Base-by-base conservation (phyloP, 2,329 filamentous ascomycete species). In the Tolypocladium inflatum region DNA sequence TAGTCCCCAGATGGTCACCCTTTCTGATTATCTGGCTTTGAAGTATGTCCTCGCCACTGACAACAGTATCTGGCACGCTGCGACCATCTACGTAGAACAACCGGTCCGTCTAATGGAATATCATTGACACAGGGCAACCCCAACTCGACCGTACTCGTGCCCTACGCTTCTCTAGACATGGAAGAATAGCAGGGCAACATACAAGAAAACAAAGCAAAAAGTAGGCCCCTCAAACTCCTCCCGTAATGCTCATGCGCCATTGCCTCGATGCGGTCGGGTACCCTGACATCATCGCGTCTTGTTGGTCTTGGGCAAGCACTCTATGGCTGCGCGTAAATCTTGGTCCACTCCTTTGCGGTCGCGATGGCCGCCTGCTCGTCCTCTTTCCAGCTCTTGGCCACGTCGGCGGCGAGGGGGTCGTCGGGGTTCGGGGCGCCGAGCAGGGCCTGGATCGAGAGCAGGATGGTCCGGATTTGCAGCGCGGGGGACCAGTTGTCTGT, bases 401-500 rank as follows among this genome's bases (percentile, higher is more conserved):
- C 94, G 64, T 99, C 93, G 70, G 96, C 95, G 55, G 94, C 95
- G 48, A 99, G 84, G n/a, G 94, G 95, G 70, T 99, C 94, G 69
- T 99, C 94, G 37, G 95, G 94, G 75, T 99, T 99, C 17, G 94
- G 94, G 7, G 94, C 93, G 51, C 94, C 94, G 17, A 99, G 86
- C 30, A 99, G 83, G 55, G 94, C 94, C 75, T 99, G 95, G 71
- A 99, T 99, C 11, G 93, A 97, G 57, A 99, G 86, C n/a, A 99
- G 85, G 65, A 99, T 99, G 8, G 94, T 99, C 63, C 94, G 88
- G 71, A 99, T 99, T 75, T 99, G 94, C 38, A 99, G 84, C 17
- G 95, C 94, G 6, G 94, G 94, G 26, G 93, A 97, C 94, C 94
- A 99, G 81, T 99, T 99, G 73, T 93, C 92, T 97, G 59, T 66